Base-by-base conservation (phyloP, 768 basidiomycete species). In the Psilocybe subaeruginosa region DNA sequence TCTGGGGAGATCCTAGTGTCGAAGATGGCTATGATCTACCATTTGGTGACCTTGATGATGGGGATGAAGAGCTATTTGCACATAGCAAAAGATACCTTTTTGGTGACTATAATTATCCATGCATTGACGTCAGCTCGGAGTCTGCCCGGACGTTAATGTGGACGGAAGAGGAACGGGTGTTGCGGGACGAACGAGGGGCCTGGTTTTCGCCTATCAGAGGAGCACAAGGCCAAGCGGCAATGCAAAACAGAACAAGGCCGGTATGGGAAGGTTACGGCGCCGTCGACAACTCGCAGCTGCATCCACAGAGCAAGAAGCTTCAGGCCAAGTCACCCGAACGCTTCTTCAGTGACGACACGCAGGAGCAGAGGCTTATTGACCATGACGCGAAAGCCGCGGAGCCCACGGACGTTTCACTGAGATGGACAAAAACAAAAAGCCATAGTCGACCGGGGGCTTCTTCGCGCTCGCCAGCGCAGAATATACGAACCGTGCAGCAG, bases 21-120 rank as follows among this genome's bases (percentile, higher is more conserved):
- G 74, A 74, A 63, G 79, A 80, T 14, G 86, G 84, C 0, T 88
- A 80, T 64, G 84, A 81, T 6, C 70, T 93, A 27, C 85, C 85
- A 23, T 95, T 93, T 69, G 86, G 86, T 1, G 87, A 86, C 39
- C 72, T 82, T n/a, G 84, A 89, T 61, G 85, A 85, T 2, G 85
- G 73, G 23, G 91, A 93, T 68, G 96, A 97, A 66, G 79, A 80
- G 64, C 74, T 97, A 54, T 99, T 90, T 69, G 80, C 76, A 30
- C 83, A 94, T 41, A 89, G 92, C 72, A 85, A 85, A 71, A 80
- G 84, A 65, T 91, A 93, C 62, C 80, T 96, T 27, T 98, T 95
- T 66, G 94, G 94, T 4, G 92, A 96, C 75, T 94, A 95, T 71
- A 85, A 92, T 68, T 97, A 96, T 70, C 95, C 95, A 0, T 87